Evolutionary conservation across 1,284 basidiomycete genomes (phyloP), one percentile per base, ranked within the genome.

Genomic region (Amylostereum areolatum): DNA sequence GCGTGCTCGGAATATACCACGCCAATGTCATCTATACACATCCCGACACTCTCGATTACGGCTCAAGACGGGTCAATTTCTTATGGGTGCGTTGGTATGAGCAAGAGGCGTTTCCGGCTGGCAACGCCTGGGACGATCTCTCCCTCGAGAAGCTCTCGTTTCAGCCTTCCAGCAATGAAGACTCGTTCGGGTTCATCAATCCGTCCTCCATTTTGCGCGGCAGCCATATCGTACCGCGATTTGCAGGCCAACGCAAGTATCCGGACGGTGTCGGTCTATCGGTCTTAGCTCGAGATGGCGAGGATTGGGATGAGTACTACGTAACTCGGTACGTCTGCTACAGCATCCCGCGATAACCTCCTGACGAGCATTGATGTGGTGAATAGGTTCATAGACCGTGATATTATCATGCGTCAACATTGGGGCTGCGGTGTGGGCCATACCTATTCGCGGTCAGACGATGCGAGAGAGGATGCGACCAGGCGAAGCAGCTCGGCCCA

Each of bases 1-100:
- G 55, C 1, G 57, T 70, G 3, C 40, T 69, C 27, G 61, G 60
- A 1, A 56, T 67, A 2, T 68, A 62, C 47, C 68, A 69, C 48
- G 60, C 53, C 3, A 47, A 59, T 25, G 58, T 61, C 3, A 6
- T 36, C 28, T n/a, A 40, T 50, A 4, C 29, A 43, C 31, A 53
- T 10, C 36, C 35, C 6, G 34, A 50, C n/a, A n/a, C n/a, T n/a
- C n/a, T n/a, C n/a, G n/a, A n/a, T n/a, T n/a, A n/a, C n/a, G n/a
- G n/a, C n/a, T n/a, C n/a, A n/a, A n/a, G n/a, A 27, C 46, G 52
- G 0, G 39, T 63, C 39, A 56, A 64, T 2, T 57, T 67, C 36
- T 43, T 66, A 12, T 47, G 28, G 29, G 45, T 47, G 7, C 45
- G 36, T 2, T 47, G 45, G 45, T 35, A 39, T 12, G 18, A 40